Percentiles rank a stretch among this genome's conserved stretches.
phyloP scores from a whole-genome alignment of 129 eudicot species.

The Escallonia rubra region DNA sequence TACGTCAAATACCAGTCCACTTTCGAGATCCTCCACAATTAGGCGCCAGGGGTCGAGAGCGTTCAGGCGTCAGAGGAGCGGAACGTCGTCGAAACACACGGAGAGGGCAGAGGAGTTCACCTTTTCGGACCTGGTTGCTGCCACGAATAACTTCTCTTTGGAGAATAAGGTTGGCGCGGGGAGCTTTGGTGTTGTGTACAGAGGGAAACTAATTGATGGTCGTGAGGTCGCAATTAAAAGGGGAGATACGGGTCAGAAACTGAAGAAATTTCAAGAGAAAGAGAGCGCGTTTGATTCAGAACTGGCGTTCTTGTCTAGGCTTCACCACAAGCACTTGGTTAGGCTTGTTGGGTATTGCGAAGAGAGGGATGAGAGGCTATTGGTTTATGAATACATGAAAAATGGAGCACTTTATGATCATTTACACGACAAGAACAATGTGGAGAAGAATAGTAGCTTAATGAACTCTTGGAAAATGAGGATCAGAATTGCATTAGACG shows the following conservation, averaged over 20 bases:
- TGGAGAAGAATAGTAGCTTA: slow-evolving; percentile 41
- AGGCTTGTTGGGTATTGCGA: slow-evolving; percentile 92
- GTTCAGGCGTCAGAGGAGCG: slow-evolving; percentile 65
- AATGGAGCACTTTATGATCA: slow-evolving; percentile 94
- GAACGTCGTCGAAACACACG: slow-evolving; percentile 76
- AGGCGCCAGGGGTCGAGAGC: slow-evolving; percentile 66
- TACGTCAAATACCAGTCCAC: slow-evolving; percentile 48
- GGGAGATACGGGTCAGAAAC: slow-evolving; percentile 57
- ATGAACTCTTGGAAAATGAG: slow-evolving; percentile 91
- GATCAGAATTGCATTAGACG: slow-evolving; percentile 77
- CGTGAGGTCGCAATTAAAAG: slow-evolving; percentile 94
- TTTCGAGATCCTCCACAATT: slow-evolving; percentile 76
- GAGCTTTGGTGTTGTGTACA: slow-evolving; percentile 91
- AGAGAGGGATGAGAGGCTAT: slow-evolving; percentile 77
- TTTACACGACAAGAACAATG: slow-evolving; percentile 69
- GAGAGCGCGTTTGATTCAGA: slow-evolving; percentile 98
- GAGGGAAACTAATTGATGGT: slow-evolving; percentile 79
- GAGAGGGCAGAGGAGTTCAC: slow-evolving; percentile 85
- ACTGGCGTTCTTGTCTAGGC: slow-evolving; percentile 79
- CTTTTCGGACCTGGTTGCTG: slow-evolving; percentile 65
- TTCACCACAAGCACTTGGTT: slow-evolving; percentile 93
- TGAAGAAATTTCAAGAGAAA: slow-evolving; percentile 82
- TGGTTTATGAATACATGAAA: slow-evolving; percentile 93
- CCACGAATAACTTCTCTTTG: slow-evolving; percentile 59
- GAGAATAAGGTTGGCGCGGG: slow-evolving; percentile 92